Conservation (phyloP, 805 yeast species). For the Yarrowia bubula region DNA sequence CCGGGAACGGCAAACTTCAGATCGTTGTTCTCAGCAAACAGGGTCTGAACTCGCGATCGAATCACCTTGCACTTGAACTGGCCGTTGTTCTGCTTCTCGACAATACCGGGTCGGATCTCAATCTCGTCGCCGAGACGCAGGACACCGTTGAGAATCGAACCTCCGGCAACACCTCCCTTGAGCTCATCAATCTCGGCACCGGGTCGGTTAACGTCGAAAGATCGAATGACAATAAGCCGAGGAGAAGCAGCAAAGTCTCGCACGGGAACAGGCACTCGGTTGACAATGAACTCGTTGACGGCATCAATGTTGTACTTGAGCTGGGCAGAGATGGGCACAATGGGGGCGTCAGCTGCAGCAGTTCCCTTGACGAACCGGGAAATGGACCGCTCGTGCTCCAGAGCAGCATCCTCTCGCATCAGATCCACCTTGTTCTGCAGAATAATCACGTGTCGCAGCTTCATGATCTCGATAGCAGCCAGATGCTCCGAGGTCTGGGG, state of each 20-base stretch:
- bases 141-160: constrained; percentile 95
- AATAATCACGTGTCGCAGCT: constrained; percentile 91
- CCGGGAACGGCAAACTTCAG: constrained; percentile 99
- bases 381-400: constrained; percentile 92
- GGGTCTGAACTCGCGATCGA: constrained; percentile 86
- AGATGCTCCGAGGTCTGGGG: constrained; percentile 99
- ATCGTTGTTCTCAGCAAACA: constrained; percentile 97
- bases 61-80: constrained; percentile 95
- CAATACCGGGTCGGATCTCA: constrained; percentile 99
- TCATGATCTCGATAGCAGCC: constrained; percentile 99
- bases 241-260: constrained; percentile 95
- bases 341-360: constrained; percentile 98
- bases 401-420: constrained; percentile 95
- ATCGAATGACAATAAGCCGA: constrained; percentile 92
- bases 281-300: constrained; percentile 93
- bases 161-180: constrained; percentile 99
- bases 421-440: constrained; percentile 97
- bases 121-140: constrained; percentile 96
- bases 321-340: constrained; percentile 98
- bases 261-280: constrained; percentile 91
- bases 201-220: constrained; percentile 98
- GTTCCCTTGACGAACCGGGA: constrained; percentile 94
- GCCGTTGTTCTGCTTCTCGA: constrained; percentile 84
- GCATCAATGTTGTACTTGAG: constrained; percentile 98
- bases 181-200: constrained; percentile 96